These are phyloP conservation scores for Peniophora sp. DNA, from an alignment of 1,284 basidiomycete species.

Conservation along the genomic window DNA sequence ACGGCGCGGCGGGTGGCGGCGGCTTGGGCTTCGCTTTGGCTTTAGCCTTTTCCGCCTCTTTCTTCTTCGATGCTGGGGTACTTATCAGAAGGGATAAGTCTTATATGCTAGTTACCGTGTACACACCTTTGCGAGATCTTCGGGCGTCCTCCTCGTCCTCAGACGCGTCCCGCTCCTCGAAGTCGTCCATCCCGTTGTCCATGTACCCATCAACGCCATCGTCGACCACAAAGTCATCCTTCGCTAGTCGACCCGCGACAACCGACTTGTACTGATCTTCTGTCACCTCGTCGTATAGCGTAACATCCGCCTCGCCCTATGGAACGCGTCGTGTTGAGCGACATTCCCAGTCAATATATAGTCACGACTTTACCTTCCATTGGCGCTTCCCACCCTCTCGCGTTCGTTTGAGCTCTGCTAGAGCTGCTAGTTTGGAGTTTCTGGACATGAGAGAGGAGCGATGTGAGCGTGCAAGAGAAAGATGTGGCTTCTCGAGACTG, in stretches of 20 bases:
- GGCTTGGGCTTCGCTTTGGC: slow-evolving; percentile 37
- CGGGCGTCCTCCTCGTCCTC: slow-evolving; percentile 34
- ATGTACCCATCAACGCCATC: slow-evolving; percentile 91
- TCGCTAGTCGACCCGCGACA: slow-evolving; percentile 78
- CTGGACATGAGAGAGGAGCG: no score
- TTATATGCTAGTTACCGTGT: neutral
- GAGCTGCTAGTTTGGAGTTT: neutral
- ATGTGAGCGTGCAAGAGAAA: no score
- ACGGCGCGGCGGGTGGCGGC: slow-evolving; percentile 43
- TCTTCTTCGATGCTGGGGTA: slow-evolving; percentile 36
- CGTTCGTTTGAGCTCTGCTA: neutral
- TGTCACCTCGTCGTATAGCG: slow-evolving; percentile 87
- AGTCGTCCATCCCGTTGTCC: slow-evolving; percentile 96
- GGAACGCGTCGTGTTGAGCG: slow-evolving; percentile 1
- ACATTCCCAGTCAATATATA: slow-evolving; percentile 3
- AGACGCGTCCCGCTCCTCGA: slow-evolving; percentile 49
- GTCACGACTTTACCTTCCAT: slow-evolving; percentile 2
- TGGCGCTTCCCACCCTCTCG: slow-evolving; percentile 3
- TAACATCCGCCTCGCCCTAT: slow-evolving; percentile 56
- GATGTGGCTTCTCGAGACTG: no score
- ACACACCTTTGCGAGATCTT: slow-evolving; percentile 24
- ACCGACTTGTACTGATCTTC: slow-evolving; percentile 89
- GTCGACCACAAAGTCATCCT: slow-evolving; percentile 93
- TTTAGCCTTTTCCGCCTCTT: slow-evolving; percentile 32
- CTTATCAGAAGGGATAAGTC: neutral